phyloP scores from a whole-genome alignment of 345 rosid species.

The Populus simonii region DNA sequence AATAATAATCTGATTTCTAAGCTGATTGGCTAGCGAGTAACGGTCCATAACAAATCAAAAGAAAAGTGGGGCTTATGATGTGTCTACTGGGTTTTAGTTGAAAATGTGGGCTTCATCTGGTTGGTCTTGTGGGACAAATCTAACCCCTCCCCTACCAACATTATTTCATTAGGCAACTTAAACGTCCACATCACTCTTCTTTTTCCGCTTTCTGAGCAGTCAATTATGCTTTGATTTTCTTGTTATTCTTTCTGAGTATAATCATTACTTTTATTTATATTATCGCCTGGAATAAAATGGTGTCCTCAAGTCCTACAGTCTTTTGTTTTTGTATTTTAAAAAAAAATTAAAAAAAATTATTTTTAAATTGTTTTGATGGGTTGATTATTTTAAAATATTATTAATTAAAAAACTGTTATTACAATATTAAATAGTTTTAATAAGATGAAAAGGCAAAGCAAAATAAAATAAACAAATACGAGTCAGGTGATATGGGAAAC shows the following conservation, averaged over 20 bases:
- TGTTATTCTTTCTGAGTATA: background rate
- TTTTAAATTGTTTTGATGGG: no score
- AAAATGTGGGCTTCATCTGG: background rate
- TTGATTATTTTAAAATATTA: no score
- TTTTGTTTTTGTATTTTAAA: no score
- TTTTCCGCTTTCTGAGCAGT: constrained; percentile 7
- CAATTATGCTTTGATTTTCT: constrained; percentile 14
- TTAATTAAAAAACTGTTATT: no score
- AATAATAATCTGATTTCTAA: background rate
- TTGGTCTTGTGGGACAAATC: constrained; percentile 1
- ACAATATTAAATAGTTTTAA: no score
- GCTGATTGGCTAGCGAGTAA: background rate
- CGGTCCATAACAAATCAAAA: background rate
- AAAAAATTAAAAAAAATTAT: no score
- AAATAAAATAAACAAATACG: background rate
- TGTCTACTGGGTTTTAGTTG: background rate
- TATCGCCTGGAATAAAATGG: background rate
- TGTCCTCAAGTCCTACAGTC: no score
- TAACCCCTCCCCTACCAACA: background rate
- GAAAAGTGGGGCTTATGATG: background rate
- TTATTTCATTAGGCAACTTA: background rate
- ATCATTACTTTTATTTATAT: background rate
- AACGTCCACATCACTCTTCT: background rate
- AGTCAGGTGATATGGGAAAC: background rate
- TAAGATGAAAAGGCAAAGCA: no score